Percentiles rank a stretch among this genome's conserved stretches.
phyloP scores from a whole-genome alignment of 208 protist species.

The Leishmania lainsoni region DNA sequence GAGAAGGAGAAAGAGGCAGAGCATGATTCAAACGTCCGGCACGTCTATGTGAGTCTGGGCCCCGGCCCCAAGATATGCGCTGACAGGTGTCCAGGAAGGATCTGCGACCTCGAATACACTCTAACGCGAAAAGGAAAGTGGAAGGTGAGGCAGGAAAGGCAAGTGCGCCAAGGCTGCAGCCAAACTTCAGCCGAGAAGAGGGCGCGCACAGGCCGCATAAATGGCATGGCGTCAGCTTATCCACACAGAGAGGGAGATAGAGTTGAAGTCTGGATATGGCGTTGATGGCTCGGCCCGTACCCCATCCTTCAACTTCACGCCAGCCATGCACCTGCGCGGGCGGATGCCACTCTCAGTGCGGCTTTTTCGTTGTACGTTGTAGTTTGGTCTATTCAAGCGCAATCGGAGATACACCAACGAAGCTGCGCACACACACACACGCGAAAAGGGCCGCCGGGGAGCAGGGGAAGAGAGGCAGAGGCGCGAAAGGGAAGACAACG shows the following conservation, averaged over 20 bases:
- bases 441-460: background rate
- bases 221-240: background rate
- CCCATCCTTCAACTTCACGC: background rate
- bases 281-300: background rate
- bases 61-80: background rate
- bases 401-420: background rate
- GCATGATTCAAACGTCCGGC: background rate
- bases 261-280: background rate
- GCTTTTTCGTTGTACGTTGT: background rate
- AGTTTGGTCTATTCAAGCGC: background rate
- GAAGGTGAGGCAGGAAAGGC: background rate
- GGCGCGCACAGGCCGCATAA: background rate
- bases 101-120: background rate
- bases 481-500: constrained; percentile 6
- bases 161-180: background rate
- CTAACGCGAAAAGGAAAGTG: background rate
- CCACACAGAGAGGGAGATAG: background rate
- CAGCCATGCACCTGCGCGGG: background rate
- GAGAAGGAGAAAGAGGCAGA: background rate
- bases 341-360: background rate
- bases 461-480: constrained; percentile 1
- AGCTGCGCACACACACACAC: background rate
- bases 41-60: background rate
- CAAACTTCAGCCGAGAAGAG: background rate
- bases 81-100: background rate